Percentiles rank a stretch among this genome's conserved stretches.
Conservation (phyloP, 257 asterid species). For the Solanum piurae region DNA sequence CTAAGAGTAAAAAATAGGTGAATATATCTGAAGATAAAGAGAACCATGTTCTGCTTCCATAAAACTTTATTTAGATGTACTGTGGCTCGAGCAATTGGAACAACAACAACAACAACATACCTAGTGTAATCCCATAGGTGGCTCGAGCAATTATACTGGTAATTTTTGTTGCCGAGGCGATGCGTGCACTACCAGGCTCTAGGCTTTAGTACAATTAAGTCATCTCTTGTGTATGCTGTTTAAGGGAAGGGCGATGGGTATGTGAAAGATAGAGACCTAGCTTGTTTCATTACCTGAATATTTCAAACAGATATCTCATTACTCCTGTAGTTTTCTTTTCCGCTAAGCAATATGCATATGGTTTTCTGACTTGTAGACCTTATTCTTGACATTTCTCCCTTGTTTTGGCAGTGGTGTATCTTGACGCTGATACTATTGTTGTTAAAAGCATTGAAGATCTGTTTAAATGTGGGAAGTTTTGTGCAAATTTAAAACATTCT, state of each 20-base stretch:
- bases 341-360: background rate
- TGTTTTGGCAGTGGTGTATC: conserved; percentile 7
- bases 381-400: background rate
- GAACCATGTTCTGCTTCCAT: background rate
- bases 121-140: background rate
- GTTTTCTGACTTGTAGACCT: background rate
- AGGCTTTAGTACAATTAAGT: background rate
- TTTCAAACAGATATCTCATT: background rate
- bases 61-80: background rate
- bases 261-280: background rate
- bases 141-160: background rate
- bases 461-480: background rate
- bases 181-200: background rate
- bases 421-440: conserved; percentile 97
- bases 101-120: background rate
- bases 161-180: background rate
- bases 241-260: background rate
- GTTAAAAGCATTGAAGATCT: conserved; percentile 54
- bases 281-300: background rate
- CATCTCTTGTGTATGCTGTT: background rate
- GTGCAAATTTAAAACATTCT: conserved; percentile 6
- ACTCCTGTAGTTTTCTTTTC: background rate
- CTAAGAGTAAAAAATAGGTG: background rate
- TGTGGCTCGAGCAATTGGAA: background rate
- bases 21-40: background rate